Conservation (phyloP, 2,329 filamentous ascomycete species). For the Chaetomium olivaceum region DNA sequence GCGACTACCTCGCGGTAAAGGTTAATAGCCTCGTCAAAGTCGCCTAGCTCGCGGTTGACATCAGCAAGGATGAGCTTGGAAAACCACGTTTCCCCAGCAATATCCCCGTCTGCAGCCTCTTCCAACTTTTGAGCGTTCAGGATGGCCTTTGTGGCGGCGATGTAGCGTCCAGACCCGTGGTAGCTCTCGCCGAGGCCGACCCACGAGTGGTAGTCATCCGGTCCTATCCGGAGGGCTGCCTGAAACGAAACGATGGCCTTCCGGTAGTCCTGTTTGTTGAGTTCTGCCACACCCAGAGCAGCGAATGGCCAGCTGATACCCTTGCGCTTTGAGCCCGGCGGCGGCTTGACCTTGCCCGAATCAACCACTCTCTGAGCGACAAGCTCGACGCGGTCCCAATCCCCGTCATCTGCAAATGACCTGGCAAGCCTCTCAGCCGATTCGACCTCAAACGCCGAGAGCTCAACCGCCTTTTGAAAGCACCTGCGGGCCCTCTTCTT, state of each 20-base stretch:
- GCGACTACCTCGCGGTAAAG: conserved; percentile 74
- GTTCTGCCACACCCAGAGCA: conserved; percentile 87
- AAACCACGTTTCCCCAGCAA: conserved; percentile 80
- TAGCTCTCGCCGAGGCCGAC: conserved; percentile 97
- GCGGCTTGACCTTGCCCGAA: conserved; percentile 87
- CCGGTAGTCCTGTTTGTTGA: conserved; percentile 89
- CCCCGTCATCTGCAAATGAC: conserved; percentile 82
- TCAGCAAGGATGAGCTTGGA: conserved; percentile 96
- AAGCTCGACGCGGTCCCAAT: conserved; percentile 96
- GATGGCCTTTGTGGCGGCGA: conserved; percentile 92
- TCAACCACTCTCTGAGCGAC: conserved; percentile 88
- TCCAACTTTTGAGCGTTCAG: conserved; percentile 79
- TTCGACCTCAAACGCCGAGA: conserved; percentile 81
- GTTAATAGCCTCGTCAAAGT: conserved; percentile 78
- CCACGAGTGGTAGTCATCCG: conserved; percentile 91
- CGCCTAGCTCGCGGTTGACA: conserved; percentile 87
- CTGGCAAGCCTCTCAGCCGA: conserved; percentile 85
- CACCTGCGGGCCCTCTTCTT: conserved; percentile 84
- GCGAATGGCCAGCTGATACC: conserved; percentile 96
- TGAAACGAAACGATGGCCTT: conserved; percentile 92
- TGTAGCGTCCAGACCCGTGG: conserved; percentile 86
- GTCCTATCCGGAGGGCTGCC: conserved; percentile 78
- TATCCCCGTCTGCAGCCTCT: conserved; percentile 51
- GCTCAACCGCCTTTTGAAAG: conserved; percentile 93
- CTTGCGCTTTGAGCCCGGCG: conserved; percentile 89